Conservation (phyloP, 495 filamentous ascomycete species). For the Aspergillus avenaceus region DNA sequence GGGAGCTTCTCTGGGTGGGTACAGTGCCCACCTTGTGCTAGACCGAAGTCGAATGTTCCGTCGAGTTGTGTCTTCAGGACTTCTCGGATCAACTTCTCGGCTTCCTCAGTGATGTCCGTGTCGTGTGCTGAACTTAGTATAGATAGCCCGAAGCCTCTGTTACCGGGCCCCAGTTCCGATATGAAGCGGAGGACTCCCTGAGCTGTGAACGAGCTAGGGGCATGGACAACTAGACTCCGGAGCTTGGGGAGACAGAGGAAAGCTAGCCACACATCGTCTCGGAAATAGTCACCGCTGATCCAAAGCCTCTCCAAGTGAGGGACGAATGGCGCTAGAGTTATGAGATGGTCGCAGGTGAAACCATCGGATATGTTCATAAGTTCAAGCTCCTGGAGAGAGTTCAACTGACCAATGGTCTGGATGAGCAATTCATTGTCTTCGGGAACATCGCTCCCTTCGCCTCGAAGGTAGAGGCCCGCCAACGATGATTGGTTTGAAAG, state of each 20-base stretch:
- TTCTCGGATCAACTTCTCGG: constrained; percentile 32
- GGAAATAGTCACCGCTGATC: constrained; percentile 50
- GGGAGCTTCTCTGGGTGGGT: no score
- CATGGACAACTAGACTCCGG: constrained; percentile 41
- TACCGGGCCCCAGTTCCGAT: constrained; percentile 29
- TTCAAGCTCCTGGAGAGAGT: constrained; percentile 46
- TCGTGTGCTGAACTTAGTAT: constrained; percentile 33
- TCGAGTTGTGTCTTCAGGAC: constrained; percentile 28
- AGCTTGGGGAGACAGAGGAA: constrained; percentile 38
- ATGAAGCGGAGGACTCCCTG: constrained; percentile 46
- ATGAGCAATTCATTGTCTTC: constrained; percentile 49
- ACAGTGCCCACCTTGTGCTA: constrained; percentile 22
- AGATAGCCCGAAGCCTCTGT: constrained; percentile 32
- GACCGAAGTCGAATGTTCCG: constrained; percentile 41
- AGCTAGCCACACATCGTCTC: constrained; percentile 45
- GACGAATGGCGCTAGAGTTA: constrained; percentile 44
- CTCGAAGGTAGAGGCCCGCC: constrained; percentile 42
- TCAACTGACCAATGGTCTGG: constrained; percentile 41
- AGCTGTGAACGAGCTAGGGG: constrained; percentile 42
- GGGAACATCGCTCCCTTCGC: constrained; percentile 43
- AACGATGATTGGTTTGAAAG: constrained; percentile 45
- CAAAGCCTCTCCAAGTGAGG: constrained; percentile 51
- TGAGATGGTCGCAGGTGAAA: constrained; percentile 48
- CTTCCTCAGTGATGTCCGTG: constrained; percentile 26
- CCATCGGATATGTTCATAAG: constrained; percentile 51